Conservation (phyloP, 1,139 yeast genomes). For the Yamadazyma triangularis region DNA sequence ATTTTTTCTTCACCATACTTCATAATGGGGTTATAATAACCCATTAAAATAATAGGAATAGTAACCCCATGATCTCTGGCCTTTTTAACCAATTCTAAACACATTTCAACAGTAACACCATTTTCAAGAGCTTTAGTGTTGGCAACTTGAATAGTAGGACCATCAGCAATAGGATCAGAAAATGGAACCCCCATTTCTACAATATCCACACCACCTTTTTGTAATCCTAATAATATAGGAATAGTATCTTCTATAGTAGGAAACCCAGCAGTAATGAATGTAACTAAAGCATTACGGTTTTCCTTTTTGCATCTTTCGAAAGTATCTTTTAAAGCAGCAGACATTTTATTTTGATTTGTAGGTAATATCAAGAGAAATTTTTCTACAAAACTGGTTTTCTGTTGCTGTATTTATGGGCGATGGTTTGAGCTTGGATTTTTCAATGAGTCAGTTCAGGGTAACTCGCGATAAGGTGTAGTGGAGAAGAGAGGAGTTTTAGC, state of each 20-base stretch:
- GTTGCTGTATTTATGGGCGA: background rate
- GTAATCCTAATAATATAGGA: conserved; percentile 81
- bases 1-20: conserved; percentile 85
- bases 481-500: too few relatives aligned
- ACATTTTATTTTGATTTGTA: conserved; percentile 48
- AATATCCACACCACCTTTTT: conserved; percentile 92
- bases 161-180: conserved; percentile 99
- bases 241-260: conserved; percentile 87
- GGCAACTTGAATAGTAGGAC: conserved; percentile 91
- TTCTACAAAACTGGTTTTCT: background rate
- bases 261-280: conserved; percentile 92
- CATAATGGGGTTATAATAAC: conserved; percentile 92
- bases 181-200: conserved; percentile 95
- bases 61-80: conserved; percentile 85
- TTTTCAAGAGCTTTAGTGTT: conserved; percentile 75
- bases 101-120: conserved; percentile 67
- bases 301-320: conserved; percentile 68
- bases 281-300: conserved; percentile 82
- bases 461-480: conserved; percentile 12
- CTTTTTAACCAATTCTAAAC: conserved; percentile 63
- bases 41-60: conserved; percentile 90
- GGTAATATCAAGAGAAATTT: background rate
- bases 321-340: conserved; percentile 63
- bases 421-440: conserved; percentile 1
- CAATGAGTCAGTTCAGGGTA: conserved; percentile 34